phyloP scores from a whole-genome alignment of 208 protist species.

The Blechomonas ayalai region DNA sequence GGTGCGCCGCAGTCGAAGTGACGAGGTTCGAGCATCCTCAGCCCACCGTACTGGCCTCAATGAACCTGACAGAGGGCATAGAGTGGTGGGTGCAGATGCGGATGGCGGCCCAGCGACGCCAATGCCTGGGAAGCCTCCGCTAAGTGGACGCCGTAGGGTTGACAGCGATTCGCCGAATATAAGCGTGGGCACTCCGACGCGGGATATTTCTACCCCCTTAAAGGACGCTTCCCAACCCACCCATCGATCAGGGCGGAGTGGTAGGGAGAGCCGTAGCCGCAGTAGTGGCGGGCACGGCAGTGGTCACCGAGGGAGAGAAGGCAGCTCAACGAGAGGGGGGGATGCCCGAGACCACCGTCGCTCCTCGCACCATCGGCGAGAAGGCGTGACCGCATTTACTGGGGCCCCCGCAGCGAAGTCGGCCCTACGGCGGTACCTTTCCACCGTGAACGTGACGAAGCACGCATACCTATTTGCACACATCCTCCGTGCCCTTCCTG shows the following conservation, averaged over 20 bases:
- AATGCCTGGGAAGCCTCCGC: constrained; percentile 43
- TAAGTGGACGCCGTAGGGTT: constrained; percentile 28
- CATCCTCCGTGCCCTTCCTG: constrained; percentile 58
- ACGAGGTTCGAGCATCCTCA: not conserved
- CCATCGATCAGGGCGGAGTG: no score
- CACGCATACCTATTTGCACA: constrained; percentile 33
- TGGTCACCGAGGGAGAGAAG: not conserved
- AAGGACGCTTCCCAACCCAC: no score
- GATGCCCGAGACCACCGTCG: not conserved
- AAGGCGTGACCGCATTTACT: no score
- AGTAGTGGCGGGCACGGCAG: constrained; percentile 1
- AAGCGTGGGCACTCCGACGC: no score
- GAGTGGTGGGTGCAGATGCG: not conserved
- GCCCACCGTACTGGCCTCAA: not conserved
- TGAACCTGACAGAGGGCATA: no score
- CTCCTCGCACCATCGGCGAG: no score
- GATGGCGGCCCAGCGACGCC: constrained; percentile 5
- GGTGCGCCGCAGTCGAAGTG: constrained; percentile 2
- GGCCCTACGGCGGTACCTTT: constrained; percentile 11
- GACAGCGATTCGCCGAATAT: no score
- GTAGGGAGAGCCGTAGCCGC: no score
- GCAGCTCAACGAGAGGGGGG: constrained; percentile 8
- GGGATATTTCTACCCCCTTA: no score
- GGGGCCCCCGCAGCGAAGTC: no score
- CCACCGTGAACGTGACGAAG: constrained; percentile 24